A percentile compares a stretch with the other conserved stretches of the same genome.
phyloP scores from a whole-genome alignment of 805 yeast species.

The Wickerhamiella allomyrinae region DNA sequence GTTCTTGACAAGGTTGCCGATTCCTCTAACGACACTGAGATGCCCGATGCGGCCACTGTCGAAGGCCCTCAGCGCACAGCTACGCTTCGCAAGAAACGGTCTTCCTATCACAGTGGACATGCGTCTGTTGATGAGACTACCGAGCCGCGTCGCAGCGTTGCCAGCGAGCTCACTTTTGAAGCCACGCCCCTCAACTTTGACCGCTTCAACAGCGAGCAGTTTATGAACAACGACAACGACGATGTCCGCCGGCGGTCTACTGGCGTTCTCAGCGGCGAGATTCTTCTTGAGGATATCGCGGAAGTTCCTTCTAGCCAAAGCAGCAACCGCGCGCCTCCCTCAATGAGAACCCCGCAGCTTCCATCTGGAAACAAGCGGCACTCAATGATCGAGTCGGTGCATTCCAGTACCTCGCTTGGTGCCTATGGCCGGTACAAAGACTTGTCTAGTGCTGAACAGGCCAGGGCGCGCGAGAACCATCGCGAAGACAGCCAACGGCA shows the following conservation, averaged over 20 bases:
- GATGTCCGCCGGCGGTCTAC: background rate
- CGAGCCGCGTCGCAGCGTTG: background rate
- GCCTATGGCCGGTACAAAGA: too few relatives aligned
- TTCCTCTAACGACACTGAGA: too few relatives aligned
- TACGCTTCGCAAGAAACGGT: background rate
- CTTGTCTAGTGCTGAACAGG: too few relatives aligned
- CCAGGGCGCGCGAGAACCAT: too few relatives aligned
- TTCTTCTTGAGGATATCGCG: background rate
- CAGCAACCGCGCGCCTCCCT: too few relatives aligned
- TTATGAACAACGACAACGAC: background rate
- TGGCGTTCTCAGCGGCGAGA: background rate
- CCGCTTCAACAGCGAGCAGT: background rate
- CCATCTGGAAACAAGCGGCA: too few relatives aligned
- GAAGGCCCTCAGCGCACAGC: background rate
- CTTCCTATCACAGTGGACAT: background rate
- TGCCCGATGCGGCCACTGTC: background rate
- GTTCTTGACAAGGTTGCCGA: background rate
- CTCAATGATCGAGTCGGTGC: too few relatives aligned
- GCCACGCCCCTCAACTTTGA: background rate
- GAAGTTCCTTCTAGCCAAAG: background rate
- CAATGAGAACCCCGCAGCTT: too few relatives aligned
- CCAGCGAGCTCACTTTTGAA: background rate
- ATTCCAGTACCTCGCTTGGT: too few relatives aligned
- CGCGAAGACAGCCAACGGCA: too few relatives aligned
- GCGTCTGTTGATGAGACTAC: background rate